Base-by-base conservation (phyloP, 1,139 yeast genomes). In the Candida sanyaensis region DNA sequence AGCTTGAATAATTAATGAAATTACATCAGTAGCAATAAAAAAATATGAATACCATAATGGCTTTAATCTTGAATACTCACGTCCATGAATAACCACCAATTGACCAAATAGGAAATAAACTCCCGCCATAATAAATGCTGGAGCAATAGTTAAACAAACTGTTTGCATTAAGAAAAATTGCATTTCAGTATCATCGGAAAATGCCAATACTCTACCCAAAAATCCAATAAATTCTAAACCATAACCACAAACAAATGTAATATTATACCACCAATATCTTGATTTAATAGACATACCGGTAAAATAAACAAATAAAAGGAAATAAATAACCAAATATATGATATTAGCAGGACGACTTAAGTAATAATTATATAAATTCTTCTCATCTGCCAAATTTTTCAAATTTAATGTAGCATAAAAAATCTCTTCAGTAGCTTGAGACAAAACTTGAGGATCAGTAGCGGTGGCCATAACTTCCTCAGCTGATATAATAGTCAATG, bases 71-170 rank as follows among this genome's bases (percentile, higher is more conserved):
- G 95, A 82, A 57, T 71, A 84, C 38, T 74, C 64, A 44, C 80
- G 71, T 6, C 96, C 96, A 63, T 82, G 87, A 6, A 88, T 71
- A 45, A 86, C 81, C 41, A 87, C 81, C 53, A 87, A 57, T 64
- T 88, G 90, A 4, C 91, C 95, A 58, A 90, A 75, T 45, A 86
- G 68, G 59, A 81, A 88, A 66, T 91, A 91, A 7, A 91, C 75
- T 5, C 96, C 97, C 4, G 88, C 97, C 91, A 89, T 88, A 46
- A 88, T 75, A 63, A 92, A 90, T 6, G 93, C 93, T 0, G 97
- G 97, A 0, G 91, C 93, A 45, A 91, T 69, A 0, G 96, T 89
- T 52, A 90, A 71, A 50, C 86, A 71, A 45, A 85, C 79, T 54
- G 84, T 80, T 64, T 91, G 96, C 53, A 84, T 66, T 47, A 88